Base-by-base conservation (phyloP, 2,329 filamentous ascomycete genomes). In the Balansia obtecta region DNA sequence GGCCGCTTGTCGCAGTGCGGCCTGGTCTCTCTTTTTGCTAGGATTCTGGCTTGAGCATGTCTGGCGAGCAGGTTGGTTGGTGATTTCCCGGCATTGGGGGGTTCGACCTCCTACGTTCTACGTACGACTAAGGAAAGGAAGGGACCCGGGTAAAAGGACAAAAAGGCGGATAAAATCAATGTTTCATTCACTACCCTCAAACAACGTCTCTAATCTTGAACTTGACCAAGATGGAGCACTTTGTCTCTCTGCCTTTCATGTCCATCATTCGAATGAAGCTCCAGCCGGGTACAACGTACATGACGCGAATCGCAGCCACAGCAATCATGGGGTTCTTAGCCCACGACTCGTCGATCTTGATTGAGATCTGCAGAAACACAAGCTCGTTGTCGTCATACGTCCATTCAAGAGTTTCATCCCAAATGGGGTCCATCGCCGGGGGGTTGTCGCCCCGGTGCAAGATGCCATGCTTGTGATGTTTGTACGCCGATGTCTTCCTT, bases 261-360 rank as follows among this genome's bases (percentile, higher is more conserved):
- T 85, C 81, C 56, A 84, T 58, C 75, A 86, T 76, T 4, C 79
- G 68, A 39, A 86, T 71, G 51, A 86, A 85, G 3, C 65, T 72
- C 82, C 82, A 86, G 0, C 75, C 80, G 0, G 71, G 66, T 7
- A 66, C 64, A 2, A 72, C 70, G 60, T 84, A 85, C 51, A 71
- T 54, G 30, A 86, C 57, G 42, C 82, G 65, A n/a, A 85, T 72
- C 0, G 80, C 76, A 0, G 76, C 70, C 1, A 82, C 79, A 0
- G 75, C 77, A 54, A 83, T 74, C 48, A 80, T 75, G 0, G 81
- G 80, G 55, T 86, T 86, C 43, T 67, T 67, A 0, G 77, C 67
- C 62, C 79, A 85, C 54, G 72, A 73, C 52, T 82, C 79, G 52
- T 85, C 82, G 55, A 76, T 81, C 70, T 86, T 86, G 65, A 86